Evolutionary conservation across 2,329 filamentous ascomycete genomes (phyloP).

Genomic region (Aspergillus carbonarius): DNA sequence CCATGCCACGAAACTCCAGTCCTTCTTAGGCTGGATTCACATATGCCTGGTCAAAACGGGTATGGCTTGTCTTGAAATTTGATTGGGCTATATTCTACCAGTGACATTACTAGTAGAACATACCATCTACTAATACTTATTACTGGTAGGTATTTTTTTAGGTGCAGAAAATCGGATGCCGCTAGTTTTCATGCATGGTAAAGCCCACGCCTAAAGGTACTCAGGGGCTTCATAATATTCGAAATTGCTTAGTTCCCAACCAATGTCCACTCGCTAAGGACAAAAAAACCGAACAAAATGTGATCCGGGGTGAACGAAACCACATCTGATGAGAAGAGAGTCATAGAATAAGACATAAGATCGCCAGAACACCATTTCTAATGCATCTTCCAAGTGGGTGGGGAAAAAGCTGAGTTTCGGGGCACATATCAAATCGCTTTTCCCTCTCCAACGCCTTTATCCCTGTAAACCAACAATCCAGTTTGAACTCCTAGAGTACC

Average conservation of each 20-base stretch:
- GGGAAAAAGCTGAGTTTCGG: not conserved
- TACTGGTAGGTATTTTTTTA: not conserved
- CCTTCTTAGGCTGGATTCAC: not conserved
- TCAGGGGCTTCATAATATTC: not conserved
- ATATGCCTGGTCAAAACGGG: not conserved
- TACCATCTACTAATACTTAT: no score
- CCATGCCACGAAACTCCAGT: not conserved
- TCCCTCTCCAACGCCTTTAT: slow-evolving; percentile 12
- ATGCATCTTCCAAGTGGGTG: not conserved
- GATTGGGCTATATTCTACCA: not conserved
- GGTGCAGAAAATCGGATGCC: not conserved
- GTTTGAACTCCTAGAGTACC: slow-evolving; percentile 2
- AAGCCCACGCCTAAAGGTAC: not conserved
- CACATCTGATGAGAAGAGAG: not conserved
- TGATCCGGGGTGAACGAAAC: not conserved
- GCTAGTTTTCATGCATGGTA: not conserved
- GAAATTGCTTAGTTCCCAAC: not conserved
- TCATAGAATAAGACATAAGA: not conserved
- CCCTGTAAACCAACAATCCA: slow-evolving; percentile 8
- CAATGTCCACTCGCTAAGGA: not conserved
- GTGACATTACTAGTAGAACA: not conserved
- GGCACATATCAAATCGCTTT: slow-evolving; percentile 1
- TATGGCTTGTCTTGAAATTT: not conserved
- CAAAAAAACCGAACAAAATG: not conserved
- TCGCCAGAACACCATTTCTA: not conserved